Conservation (phyloP, 768 basidiomycete genomes). For the Phaffia australis region DNA sequence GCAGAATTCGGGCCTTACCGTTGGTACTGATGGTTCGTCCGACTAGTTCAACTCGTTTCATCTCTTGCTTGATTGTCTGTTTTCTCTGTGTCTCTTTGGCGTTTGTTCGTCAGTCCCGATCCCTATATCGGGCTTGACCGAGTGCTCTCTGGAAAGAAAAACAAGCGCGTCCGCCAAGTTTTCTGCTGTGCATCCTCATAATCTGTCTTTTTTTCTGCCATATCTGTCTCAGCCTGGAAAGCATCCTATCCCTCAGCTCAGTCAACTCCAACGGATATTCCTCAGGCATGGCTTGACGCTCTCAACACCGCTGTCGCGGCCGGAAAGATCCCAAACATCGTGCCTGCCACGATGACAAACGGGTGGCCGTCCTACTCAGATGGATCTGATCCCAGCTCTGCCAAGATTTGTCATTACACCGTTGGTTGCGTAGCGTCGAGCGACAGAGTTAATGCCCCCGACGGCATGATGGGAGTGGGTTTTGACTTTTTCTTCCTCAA, state of each 20-base stretch:
- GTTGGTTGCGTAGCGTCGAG: constrained; percentile 40
- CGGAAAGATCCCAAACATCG: constrained; percentile 63
- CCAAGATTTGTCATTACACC: constrained; percentile 7
- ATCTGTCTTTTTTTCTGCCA: background rate
- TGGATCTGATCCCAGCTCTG: background rate
- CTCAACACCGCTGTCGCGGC: constrained; percentile 55
- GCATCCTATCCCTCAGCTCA: constrained; percentile 48
- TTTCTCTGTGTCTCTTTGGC: background rate
- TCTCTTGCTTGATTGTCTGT: background rate
- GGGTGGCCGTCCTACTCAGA: constrained; percentile 35
- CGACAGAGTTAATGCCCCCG: constrained; percentile 68
- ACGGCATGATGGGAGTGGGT: constrained; percentile 48
- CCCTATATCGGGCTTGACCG: background rate
- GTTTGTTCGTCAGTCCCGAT: background rate
- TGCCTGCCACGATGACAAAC: constrained; percentile 41
- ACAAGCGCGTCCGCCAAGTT: background rate
- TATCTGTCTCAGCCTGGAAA: constrained; percentile 50
- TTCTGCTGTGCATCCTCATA: background rate
- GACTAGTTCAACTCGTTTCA: background rate
- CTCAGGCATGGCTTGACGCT: constrained; percentile 61
- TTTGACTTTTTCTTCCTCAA: no score
- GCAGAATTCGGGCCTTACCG: background rate
- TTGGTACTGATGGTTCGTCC: constrained; percentile 4
- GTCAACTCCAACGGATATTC: constrained; percentile 50
- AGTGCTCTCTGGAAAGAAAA: background rate